Evolutionary conservation across 352 stramenopile species (phyloP).

Genomic region (Phytophthora pluvialis): DNA sequence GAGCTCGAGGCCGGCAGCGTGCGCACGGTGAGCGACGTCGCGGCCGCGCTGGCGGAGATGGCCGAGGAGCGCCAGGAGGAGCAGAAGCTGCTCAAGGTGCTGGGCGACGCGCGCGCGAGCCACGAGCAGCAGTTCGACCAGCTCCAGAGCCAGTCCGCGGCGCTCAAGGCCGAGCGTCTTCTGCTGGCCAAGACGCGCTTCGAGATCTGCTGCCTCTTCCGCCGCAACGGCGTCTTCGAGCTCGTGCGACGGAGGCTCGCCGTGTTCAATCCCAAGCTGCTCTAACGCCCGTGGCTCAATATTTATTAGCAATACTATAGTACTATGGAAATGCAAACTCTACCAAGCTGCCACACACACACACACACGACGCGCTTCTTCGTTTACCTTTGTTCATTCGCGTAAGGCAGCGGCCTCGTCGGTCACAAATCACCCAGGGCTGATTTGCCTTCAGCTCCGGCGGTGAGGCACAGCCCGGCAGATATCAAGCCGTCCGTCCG

Average conservation of each 20-base stretch:
- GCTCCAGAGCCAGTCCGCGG: constrained; percentile 31
- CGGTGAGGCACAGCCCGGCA: not conserved
- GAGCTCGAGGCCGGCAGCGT: constrained; percentile 43
- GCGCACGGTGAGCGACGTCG: constrained; percentile 39
- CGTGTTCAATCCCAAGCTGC: constrained; percentile 39
- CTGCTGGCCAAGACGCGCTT: constrained; percentile 41
- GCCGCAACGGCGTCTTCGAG: constrained; percentile 49
- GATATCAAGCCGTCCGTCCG: constrained; percentile 11
- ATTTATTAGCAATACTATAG: constrained; percentile 48
- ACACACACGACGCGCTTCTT: constrained; percentile 9
- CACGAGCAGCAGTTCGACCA: constrained; percentile 43
- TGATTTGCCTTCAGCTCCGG: constrained; percentile 6
- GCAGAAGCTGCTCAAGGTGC: constrained; percentile 45
- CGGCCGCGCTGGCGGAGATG: constrained; percentile 41
- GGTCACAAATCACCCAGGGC: not conserved
- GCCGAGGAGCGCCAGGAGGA: constrained; percentile 47
- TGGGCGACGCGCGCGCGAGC: constrained; percentile 36
- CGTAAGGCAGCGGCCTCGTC: not conserved
- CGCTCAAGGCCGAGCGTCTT: constrained; percentile 38
- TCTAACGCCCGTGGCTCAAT: constrained; percentile 30
- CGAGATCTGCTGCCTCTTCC: constrained; percentile 50
- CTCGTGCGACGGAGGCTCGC: constrained; percentile 45
- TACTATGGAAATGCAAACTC: constrained; percentile 41
- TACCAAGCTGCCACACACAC: constrained; percentile 22
- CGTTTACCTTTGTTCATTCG: not conserved